Percentiles rank a stretch among this genome's conserved stretches.
Conservation (phyloP, 768 basidiomycete species). For the Podaxis mareebaensis region DNA sequence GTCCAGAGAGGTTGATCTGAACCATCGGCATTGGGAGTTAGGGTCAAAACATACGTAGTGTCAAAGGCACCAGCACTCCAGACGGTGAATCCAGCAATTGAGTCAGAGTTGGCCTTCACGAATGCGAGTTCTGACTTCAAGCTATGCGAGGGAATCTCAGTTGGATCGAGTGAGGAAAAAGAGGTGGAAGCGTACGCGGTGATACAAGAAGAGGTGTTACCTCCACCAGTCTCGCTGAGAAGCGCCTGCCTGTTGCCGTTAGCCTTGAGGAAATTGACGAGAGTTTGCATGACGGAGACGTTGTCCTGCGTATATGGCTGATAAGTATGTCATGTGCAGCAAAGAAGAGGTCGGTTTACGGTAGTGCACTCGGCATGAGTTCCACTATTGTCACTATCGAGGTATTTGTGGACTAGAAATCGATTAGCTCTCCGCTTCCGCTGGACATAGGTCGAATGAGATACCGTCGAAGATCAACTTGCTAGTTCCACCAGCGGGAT, state of each 20-base stretch:
- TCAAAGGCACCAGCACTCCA: constrained; percentile 58
- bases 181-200: constrained; percentile 30
- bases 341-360: constrained; percentile 18
- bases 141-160: constrained; percentile 22
- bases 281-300: constrained; percentile 40
- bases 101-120: constrained; percentile 43
- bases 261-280: constrained; percentile 42
- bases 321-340: not conserved
- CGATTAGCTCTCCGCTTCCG: not conserved
- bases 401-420: constrained; percentile 55
- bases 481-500: constrained; percentile 40
- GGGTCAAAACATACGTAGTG: constrained; percentile 47
- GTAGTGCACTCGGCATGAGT: constrained; percentile 36
- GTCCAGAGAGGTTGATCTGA: constrained; percentile 48
- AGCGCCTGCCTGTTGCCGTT: constrained; percentile 34
- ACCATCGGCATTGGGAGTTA: constrained; percentile 48
- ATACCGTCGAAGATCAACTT: constrained; percentile 52
- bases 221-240: constrained; percentile 54
- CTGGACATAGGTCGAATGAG: not conserved
- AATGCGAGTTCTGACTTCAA: constrained; percentile 44
- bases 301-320: constrained; percentile 35
- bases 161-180: not conserved
- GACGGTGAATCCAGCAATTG: constrained; percentile 50
- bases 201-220: constrained; percentile 48
- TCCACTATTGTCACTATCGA: constrained; percentile 52